Percentiles rank a stretch among this genome's conserved stretches.
These are phyloP conservation scores for Colletotrichum chlorophyti DNA, from an alignment of 2,329 filamentous ascomycete species.

Conservation along the genomic window DNA sequence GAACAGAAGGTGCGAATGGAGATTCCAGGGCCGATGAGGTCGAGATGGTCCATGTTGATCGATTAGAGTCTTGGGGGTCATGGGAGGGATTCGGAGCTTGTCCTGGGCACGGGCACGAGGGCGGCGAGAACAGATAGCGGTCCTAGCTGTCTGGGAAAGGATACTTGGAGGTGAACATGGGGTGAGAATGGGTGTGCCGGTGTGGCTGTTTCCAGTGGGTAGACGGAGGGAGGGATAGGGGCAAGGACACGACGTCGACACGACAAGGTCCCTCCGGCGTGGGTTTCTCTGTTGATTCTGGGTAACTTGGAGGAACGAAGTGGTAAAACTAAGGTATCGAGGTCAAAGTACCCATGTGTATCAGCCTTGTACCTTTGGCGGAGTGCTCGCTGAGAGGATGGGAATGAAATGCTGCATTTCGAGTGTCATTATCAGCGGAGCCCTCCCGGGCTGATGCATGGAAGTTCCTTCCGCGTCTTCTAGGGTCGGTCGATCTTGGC, in stretches of 20 bases:
- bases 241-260: background rate
- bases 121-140: background rate
- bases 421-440: constrained; percentile 12
- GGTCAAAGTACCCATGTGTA: constrained; percentile 14
- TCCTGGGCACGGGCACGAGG: background rate
- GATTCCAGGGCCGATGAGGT: background rate
- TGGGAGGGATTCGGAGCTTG: background rate
- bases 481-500: constrained; percentile 23
- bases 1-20: constrained; percentile 25
- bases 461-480: constrained; percentile 27
- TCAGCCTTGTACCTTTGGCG: background rate
- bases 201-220: background rate
- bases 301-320: background rate
- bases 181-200: background rate
- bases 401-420: no score
- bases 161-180: background rate
- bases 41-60: constrained; percentile 8
- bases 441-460: constrained; percentile 24
- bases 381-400: no score
- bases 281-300: no score
- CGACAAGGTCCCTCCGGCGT: background rate
- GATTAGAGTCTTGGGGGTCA: constrained; percentile 8
- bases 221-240: background rate
- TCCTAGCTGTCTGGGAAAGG: background rate
- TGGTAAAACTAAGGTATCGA: background rate